Conservation (phyloP, 2,329 filamentous ascomycete genomes). For the Colletotrichum coccodes region DNA sequence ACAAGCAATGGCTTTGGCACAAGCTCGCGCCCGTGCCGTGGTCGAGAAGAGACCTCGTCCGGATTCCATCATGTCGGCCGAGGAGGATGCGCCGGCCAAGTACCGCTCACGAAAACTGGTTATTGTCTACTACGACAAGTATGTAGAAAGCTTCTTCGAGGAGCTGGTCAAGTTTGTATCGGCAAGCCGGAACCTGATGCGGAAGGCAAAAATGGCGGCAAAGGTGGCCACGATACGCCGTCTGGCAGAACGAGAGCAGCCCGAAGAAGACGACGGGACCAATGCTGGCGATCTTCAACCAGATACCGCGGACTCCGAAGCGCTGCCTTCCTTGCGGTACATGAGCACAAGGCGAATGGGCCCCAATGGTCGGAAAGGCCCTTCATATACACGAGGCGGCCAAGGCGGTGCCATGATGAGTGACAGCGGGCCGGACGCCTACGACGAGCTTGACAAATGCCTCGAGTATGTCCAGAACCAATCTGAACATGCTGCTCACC, state of each 20-base stretch:
- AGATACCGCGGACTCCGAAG: constrained; percentile 33
- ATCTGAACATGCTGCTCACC: constrained; percentile 88
- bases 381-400: constrained; percentile 21
- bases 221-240: constrained; percentile 75
- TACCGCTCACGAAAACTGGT: constrained; percentile 80
- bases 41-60: constrained; percentile 61
- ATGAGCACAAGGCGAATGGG: constrained; percentile 48
- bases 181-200: constrained; percentile 82
- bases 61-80: constrained; percentile 61
- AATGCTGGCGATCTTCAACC: constrained; percentile 41
- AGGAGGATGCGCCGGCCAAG: constrained; percentile 58
- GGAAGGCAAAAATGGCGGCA: constrained; percentile 87
- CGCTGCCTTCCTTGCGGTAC: constrained; percentile 52
- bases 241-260: constrained; percentile 68
- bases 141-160: constrained; percentile 86
- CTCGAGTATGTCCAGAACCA: constrained; percentile 83
- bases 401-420: constrained; percentile 28
- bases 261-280: constrained; percentile 57
- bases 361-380: constrained; percentile 36
- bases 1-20: constrained; percentile 56
- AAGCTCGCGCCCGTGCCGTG: constrained; percentile 57
- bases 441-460: constrained; percentile 80
- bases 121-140: constrained; percentile 92
- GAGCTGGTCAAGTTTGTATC: constrained; percentile 85
- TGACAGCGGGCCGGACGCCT: constrained; percentile 57